A percentile compares a stretch with the other conserved stretches of the same genome.
Conservation (phyloP, 2,329 filamentous ascomycete species). For the Fusarium oligoseptatum region DNA sequence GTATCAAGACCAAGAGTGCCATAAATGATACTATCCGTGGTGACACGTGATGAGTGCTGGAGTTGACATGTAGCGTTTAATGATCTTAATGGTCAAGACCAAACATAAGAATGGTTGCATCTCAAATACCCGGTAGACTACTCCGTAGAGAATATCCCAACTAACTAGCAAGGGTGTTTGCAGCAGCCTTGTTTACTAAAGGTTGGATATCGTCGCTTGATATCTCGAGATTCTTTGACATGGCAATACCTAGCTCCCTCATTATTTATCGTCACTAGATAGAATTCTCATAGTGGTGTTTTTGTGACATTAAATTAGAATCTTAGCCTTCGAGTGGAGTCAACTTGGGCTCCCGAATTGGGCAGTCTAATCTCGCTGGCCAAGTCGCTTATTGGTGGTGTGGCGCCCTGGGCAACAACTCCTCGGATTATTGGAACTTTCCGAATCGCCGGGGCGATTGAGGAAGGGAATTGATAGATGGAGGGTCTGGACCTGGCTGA, state of each 20-base stretch:
- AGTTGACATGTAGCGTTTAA: background rate
- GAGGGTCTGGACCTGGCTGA: background rate
- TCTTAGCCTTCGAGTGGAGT: slow-evolving; percentile 7
- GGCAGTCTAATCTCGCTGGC: background rate
- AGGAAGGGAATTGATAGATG: background rate
- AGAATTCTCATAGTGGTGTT: background rate
- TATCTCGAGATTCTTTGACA: background rate
- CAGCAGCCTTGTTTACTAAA: background rate
- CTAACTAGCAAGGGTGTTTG: background rate
- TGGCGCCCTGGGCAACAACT: background rate
- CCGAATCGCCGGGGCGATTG: background rate
- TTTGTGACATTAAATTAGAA: background rate
- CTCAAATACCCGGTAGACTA: background rate
- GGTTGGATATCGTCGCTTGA: background rate
- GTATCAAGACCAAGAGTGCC: background rate
- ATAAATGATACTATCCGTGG: background rate
- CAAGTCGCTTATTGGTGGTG: background rate
- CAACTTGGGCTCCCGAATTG: background rate
- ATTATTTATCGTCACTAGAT: background rate
- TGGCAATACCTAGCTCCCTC: background rate
- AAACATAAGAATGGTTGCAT: background rate
- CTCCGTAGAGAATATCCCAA: background rate
- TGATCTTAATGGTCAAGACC: background rate
- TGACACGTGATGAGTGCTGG: background rate
- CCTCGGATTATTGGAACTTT: background rate